phyloP scores from a whole-genome alignment of 78 protist species.

The Salpingoeca rosetta region DNA sequence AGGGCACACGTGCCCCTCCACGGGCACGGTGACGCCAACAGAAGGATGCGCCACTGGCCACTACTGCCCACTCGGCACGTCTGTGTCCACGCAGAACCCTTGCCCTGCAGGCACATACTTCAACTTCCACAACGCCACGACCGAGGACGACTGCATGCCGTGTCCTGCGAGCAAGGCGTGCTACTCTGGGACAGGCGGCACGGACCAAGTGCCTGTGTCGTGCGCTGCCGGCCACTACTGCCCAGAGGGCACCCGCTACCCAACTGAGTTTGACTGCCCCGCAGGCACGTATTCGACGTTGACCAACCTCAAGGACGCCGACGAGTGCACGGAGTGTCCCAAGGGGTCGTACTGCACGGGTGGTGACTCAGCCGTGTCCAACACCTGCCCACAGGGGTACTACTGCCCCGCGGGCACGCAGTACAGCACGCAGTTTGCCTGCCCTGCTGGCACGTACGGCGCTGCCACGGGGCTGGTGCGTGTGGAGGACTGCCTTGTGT shows the following conservation, averaged over 20 bases:
- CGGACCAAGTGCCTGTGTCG: slow-evolving; percentile 9
- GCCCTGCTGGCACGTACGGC: slow-evolving; percentile 44
- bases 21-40: not conserved
- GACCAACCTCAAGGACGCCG: not conserved
- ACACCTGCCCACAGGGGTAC: slow-evolving; percentile 12
- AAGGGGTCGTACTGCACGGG: slow-evolving; percentile 1
- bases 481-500: slow-evolving; percentile 1
- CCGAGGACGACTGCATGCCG: not conserved
- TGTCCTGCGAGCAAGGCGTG: slow-evolving; percentile 27
- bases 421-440: slow-evolving; percentile 13
- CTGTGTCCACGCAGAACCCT: not conserved
- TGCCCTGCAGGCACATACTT: slow-evolving; percentile 31
- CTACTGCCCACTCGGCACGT: slow-evolving; percentile 34
- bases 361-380: not conserved
- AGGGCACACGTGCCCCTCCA: not conserved
- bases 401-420: slow-evolving; percentile 9
- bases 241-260: slow-evolving; percentile 3
- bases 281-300: not conserved
- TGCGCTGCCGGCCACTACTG: slow-evolving; percentile 44
- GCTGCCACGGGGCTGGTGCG: not conserved
- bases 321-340: not conserved
- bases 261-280: not conserved
- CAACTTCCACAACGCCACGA: not conserved
- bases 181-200: no score
- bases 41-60: slow-evolving; percentile 28